A percentile compares a stretch with the other conserved stretches of the same genome.
These are phyloP conservation scores for Rostrohypoxylon terebratum DNA, from an alignment of 495 filamentous ascomycete species.

Conservation along the genomic window DNA sequence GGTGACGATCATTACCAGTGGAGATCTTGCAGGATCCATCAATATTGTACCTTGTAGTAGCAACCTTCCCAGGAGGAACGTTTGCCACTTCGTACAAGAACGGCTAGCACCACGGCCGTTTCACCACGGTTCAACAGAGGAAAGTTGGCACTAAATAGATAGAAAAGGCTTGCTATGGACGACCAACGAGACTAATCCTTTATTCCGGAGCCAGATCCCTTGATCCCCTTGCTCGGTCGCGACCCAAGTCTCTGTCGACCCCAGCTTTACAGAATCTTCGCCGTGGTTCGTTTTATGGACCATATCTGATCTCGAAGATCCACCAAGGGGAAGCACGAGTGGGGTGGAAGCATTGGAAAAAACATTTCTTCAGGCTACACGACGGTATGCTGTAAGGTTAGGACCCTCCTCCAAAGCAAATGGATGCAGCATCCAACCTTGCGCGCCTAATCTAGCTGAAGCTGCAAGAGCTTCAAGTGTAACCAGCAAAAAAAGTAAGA, in stretches of 20 bases:
- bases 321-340: slow-evolving; percentile 21
- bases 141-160: slow-evolving; percentile 23
- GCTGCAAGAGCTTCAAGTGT: slow-evolving; percentile 30
- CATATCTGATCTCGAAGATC: slow-evolving; percentile 33
- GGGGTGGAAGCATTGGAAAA: slow-evolving; percentile 27
- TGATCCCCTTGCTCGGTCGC: slow-evolving; percentile 28
- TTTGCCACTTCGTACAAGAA: slow-evolving; percentile 39
- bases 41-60: slow-evolving; percentile 2
- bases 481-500: slow-evolving; percentile 11
- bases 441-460: slow-evolving; percentile 31
- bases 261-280: slow-evolving; percentile 36
- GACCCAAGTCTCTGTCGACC: slow-evolving; percentile 35
- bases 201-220: not conserved
- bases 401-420: not conserved
- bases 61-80: slow-evolving; percentile 2
- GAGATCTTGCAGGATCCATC: slow-evolving; percentile 19
- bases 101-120: slow-evolving; percentile 27
- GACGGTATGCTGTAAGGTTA: slow-evolving; percentile 31
- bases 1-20: slow-evolving; percentile 35
- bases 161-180: slow-evolving; percentile 8
- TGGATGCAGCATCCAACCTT: slow-evolving; percentile 27
- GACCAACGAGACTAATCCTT: not conserved
- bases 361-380: slow-evolving; percentile 18
- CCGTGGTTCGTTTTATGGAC: slow-evolving; percentile 21
- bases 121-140: slow-evolving; percentile 31